Evolutionary conservation across 352 stramenopile species (phyloP).

Genomic region (Blastocystis sp.): DNA sequence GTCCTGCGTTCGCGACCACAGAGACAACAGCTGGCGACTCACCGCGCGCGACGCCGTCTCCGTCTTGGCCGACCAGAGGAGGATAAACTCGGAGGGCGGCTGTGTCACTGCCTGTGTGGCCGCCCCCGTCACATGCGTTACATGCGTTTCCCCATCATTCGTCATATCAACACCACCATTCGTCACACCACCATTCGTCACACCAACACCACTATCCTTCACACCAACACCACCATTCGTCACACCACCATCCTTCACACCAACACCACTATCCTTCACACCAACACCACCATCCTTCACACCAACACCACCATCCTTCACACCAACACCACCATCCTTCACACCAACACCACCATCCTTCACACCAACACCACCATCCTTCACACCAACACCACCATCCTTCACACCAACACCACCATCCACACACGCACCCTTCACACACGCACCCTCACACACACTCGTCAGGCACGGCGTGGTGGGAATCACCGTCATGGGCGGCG

Average conservation of each 20-base stretch:
- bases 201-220: no score
- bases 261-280: no score
- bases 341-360: background rate
- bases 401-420: constrained; percentile 7
- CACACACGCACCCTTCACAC: no score
- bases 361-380: background rate
- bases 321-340: background rate
- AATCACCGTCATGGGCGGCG: background rate
- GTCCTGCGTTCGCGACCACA: background rate
- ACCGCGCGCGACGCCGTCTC: constrained; percentile 10
- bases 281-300: no score
- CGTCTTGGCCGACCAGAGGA: constrained; percentile 39
- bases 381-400: background rate
- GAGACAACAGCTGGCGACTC: background rate
- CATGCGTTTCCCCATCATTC: background rate
- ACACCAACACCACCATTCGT: background rate
- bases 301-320: no score
- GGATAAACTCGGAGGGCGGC: background rate
- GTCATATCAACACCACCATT: background rate
- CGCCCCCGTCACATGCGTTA: no score
- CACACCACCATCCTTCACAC: background rate
- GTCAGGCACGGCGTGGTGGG: background rate
- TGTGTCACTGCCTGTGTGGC: no score
- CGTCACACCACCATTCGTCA: background rate
- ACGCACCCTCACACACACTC: background rate